Conservation (phyloP, 345 rosid genomes). For the Cardamine occulta region DNA sequence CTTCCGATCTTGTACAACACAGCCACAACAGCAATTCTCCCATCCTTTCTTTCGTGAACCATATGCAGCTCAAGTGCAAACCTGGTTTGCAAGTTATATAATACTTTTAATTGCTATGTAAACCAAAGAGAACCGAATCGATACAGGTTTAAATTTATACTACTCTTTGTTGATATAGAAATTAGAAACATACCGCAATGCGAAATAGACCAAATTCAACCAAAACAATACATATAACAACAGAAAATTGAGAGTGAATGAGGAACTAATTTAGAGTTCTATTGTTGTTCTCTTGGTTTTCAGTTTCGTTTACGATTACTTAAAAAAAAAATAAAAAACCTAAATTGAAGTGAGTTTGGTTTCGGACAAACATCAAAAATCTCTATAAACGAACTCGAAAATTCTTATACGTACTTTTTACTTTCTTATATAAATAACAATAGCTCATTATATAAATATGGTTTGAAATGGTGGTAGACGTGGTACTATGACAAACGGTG, state of each 20-base stretch:
- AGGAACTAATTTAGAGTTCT: background rate
- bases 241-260: too few species aligned
- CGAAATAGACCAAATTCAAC: background rate
- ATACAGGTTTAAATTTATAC: background rate
- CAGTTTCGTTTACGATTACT: background rate
- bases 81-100: slow-evolving; percentile 35
- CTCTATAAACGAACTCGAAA: too few species aligned
- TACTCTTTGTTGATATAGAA: background rate
- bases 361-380: background rate
- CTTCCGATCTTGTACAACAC: slow-evolving; percentile 70
- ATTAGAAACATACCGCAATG: background rate
- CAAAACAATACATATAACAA: background rate
- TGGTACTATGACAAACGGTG: background rate
- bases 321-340: too few species aligned
- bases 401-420: background rate
- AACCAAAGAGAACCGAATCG: background rate
- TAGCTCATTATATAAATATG: background rate
- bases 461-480: background rate
- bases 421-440: too few species aligned
- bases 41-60: slow-evolving; percentile 72
- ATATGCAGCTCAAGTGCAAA: slow-evolving; percentile 71
- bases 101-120: background rate
- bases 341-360: background rate
- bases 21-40: slow-evolving; percentile 65
- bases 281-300: background rate